phyloP scores from a whole-genome alignment of 164 flowering plant genomes.

The Houttuynia cordata region DNA sequence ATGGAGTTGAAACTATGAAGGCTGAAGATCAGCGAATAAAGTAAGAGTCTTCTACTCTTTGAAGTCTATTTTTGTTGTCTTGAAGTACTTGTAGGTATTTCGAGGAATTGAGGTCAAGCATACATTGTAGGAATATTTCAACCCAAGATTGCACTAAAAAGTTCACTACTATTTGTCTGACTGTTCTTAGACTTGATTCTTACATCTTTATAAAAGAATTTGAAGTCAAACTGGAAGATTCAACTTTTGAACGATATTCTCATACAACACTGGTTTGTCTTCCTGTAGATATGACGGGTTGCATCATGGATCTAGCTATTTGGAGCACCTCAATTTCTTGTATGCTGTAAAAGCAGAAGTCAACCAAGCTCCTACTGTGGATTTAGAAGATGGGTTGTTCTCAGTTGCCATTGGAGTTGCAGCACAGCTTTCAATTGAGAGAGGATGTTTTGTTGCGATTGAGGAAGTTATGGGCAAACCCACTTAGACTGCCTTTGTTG shows the following conservation, averaged over 20 bases:
- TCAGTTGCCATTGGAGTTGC: constrained; percentile 98
- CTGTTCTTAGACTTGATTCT: no score
- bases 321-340: constrained; percentile 80
- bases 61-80: not conserved
- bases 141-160: no score
- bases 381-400: constrained; percentile 67
- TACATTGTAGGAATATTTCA: no score
- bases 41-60: constrained; percentile 18
- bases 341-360: constrained; percentile 46
- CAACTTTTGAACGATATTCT: not conserved
- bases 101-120: no score
- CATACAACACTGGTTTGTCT: not conserved
- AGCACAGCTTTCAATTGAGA: constrained; percentile 73
- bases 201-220: no score
- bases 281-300: constrained; percentile 68
- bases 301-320: constrained; percentile 89
- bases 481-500: no score
- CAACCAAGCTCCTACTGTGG: constrained; percentile 42
- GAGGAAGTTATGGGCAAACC: constrained; percentile 42
- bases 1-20: constrained; percentile 53
- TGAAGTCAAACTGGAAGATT: not conserved
- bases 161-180: no score
- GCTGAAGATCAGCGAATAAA: constrained; percentile 63
- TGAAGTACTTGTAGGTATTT: no score
- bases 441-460: constrained; percentile 57